A percentile compares a stretch with the other conserved stretches of the same genome.
phyloP scores from a whole-genome alignment of 441 rosid species.

The Pelargonium fulgidum region DNA sequence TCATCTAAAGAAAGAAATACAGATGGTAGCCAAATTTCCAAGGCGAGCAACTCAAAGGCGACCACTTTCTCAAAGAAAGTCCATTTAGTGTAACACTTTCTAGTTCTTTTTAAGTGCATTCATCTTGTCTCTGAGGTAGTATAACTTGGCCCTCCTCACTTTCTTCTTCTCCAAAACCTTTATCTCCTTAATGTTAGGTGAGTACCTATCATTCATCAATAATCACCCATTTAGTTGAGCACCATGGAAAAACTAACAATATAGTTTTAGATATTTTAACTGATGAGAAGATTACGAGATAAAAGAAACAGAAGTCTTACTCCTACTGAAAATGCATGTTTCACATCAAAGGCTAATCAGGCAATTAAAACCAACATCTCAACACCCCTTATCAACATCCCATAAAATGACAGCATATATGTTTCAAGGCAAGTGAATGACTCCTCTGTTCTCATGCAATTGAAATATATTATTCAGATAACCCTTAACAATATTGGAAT shows the following conservation, averaged over 20 bases:
- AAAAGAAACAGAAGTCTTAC: too few relatives aligned
- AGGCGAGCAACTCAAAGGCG: not conserved
- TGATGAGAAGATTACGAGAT: too few relatives aligned
- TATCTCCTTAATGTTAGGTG: slow-evolving; percentile 89
- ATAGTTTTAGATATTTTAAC: slow-evolving; percentile 26
- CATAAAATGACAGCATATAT: too few relatives aligned
- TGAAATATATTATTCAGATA: too few relatives aligned
- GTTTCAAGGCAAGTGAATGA: too few relatives aligned
- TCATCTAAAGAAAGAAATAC: too few relatives aligned
- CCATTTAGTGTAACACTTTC: slow-evolving; percentile 6
- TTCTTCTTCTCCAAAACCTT: slow-evolving; percentile 86
- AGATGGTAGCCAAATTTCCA: not conserved
- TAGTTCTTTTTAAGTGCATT: slow-evolving; percentile 60
- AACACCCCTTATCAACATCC: too few relatives aligned
- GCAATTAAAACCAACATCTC: too few relatives aligned
- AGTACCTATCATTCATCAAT: slow-evolving; percentile 51
- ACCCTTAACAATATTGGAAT: too few relatives aligned
- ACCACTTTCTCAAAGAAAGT: slow-evolving; percentile 11
- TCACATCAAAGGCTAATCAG: too few relatives aligned
- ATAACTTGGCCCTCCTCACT: slow-evolving; percentile 91
- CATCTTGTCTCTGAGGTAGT: slow-evolving; percentile 87
- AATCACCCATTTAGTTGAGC: slow-evolving; percentile 13
- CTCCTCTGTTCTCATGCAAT: too few relatives aligned
- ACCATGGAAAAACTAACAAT: not conserved
- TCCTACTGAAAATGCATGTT: too few relatives aligned